Evolutionary conservation across 495 filamentous ascomycete genomes (phyloP).

Genomic region (Pyrenula massariospora): DNA sequence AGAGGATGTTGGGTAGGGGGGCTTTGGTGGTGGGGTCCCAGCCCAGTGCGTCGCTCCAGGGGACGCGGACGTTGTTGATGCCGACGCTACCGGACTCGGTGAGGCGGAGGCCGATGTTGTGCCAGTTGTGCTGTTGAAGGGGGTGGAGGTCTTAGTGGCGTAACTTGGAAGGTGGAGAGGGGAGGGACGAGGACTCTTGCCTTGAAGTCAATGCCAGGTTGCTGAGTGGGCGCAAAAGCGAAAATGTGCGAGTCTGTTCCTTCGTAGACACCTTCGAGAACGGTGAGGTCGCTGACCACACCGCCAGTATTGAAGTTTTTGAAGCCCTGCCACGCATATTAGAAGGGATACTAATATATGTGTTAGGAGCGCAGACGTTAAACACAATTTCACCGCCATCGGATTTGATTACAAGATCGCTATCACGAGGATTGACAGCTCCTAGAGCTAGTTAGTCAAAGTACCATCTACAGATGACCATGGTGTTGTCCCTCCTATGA

Average conservation of each 20-base stretch:
- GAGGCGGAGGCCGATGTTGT: slow-evolving; percentile 47
- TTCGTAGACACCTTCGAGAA: slow-evolving; percentile 45
- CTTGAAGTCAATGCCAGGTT: slow-evolving; percentile 41
- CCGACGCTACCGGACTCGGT: slow-evolving; percentile 48
- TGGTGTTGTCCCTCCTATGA: slow-evolving; percentile 31
- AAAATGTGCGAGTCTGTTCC: slow-evolving; percentile 47
- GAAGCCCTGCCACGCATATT: slow-evolving; percentile 11
- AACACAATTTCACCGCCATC: slow-evolving; percentile 41
- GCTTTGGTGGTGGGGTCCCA: slow-evolving; percentile 35
- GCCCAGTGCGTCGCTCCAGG: slow-evolving; percentile 47
- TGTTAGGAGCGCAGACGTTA: slow-evolving; percentile 16
- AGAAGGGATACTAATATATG: not conserved
- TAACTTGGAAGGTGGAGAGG: not conserved
- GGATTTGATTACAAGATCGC: slow-evolving; percentile 38
- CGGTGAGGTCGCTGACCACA: slow-evolving; percentile 48
- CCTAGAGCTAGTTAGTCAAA: slow-evolving; percentile 1
- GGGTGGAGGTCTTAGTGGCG: not conserved
- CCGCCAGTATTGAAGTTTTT: slow-evolving; percentile 55
- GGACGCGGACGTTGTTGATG: slow-evolving; percentile 39
- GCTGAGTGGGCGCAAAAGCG: slow-evolving; percentile 36
- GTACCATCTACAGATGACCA: not conserved
- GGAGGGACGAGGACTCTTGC: not conserved
- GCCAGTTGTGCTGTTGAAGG: slow-evolving; percentile 37
- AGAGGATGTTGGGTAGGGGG: slow-evolving; percentile 30
- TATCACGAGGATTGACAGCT: slow-evolving; percentile 51